Percentiles rank a stretch among this genome's conserved stretches.
These are phyloP conservation scores for Fusarium sp. DNA, from an alignment of 2,329 filamentous ascomycete species.

Conservation along the genomic window DNA sequence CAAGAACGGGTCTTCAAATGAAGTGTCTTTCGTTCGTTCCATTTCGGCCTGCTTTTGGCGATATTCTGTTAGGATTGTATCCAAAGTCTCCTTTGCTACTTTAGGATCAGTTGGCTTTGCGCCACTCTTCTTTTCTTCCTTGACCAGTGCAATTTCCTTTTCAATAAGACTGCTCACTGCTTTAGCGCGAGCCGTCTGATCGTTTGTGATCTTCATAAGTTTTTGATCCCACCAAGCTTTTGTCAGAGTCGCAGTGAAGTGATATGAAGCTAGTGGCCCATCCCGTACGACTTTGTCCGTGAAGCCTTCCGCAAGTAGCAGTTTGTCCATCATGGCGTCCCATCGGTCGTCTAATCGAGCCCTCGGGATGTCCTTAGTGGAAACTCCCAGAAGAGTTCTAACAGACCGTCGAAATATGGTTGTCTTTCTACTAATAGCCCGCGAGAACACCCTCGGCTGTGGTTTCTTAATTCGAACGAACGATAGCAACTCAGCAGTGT, in stretches of 20 bases:
- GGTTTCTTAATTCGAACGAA: slow-evolving; percentile 75
- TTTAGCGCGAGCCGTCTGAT: slow-evolving; percentile 54
- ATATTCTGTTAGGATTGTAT: slow-evolving; percentile 19
- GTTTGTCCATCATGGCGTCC: slow-evolving; percentile 53
- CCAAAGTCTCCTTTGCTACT: slow-evolving; percentile 13
- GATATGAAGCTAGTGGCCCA: slow-evolving; percentile 44
- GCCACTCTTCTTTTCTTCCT: slow-evolving; percentile 34
- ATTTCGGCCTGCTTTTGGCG: slow-evolving; percentile 5
- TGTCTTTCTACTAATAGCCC: slow-evolving; percentile 65
- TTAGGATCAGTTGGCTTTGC: background rate
- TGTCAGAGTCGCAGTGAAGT: slow-evolving; percentile 45
- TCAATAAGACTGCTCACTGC: slow-evolving; percentile 55
- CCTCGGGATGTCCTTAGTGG: slow-evolving; percentile 48
- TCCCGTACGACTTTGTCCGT: slow-evolving; percentile 1
- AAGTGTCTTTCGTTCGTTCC: background rate
- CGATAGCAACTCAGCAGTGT: slow-evolving; percentile 65
- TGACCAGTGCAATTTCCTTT: slow-evolving; percentile 49
- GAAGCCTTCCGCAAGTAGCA: slow-evolving; percentile 37
- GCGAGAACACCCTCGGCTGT: slow-evolving; percentile 68
- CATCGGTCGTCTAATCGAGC: slow-evolving; percentile 60
- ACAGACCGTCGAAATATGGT: slow-evolving; percentile 55
- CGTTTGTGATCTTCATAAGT: slow-evolving; percentile 48
- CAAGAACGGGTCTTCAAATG: slow-evolving; percentile 25
- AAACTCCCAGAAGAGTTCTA: slow-evolving; percentile 50
- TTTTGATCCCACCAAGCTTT: slow-evolving; percentile 47